Evolutionary conservation across 345 rosid species (phyloP).

Genomic region (Carallia pectinifolia): DNA sequence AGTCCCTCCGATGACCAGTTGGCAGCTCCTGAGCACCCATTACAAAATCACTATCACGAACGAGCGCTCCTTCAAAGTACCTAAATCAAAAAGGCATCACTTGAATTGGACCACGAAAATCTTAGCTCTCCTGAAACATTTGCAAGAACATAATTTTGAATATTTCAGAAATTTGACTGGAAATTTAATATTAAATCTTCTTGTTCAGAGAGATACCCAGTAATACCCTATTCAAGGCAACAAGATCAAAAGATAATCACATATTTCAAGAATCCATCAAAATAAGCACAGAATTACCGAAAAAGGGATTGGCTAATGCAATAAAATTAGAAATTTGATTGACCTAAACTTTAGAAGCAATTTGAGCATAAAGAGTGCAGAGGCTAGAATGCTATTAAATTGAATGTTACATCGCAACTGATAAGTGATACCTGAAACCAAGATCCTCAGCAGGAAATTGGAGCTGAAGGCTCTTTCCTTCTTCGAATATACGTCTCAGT

Average conservation of each 20-base stretch:
- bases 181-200: background rate
- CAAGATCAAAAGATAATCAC: no score
- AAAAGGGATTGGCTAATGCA: background rate
- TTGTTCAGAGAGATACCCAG: background rate
- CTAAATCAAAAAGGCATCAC: slow-evolving; percentile 31
- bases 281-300: background rate
- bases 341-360: background rate
- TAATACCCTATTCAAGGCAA: no score
- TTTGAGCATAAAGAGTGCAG: background rate
- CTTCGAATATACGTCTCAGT: slow-evolving; percentile 67
- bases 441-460: slow-evolving; percentile 99
- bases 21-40: slow-evolving; percentile 36
- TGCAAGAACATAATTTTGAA: background rate
- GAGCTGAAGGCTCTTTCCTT: slow-evolving; percentile 91
- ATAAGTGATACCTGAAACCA: slow-evolving; percentile 70
- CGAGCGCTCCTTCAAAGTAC: slow-evolving; percentile 77
- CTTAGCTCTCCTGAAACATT: background rate
- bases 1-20: slow-evolving; percentile 76
- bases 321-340: background rate
- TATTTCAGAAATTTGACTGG: slow-evolving; percentile 2
- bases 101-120: background rate
- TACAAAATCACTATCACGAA: slow-evolving; percentile 44
- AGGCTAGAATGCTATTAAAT: background rate
- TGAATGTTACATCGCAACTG: slow-evolving; percentile 3
- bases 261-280: no score